These are phyloP conservation scores for Penicillium riverlandense DNA, from an alignment of 495 filamentous ascomycete species.

Conservation along the genomic window DNA sequence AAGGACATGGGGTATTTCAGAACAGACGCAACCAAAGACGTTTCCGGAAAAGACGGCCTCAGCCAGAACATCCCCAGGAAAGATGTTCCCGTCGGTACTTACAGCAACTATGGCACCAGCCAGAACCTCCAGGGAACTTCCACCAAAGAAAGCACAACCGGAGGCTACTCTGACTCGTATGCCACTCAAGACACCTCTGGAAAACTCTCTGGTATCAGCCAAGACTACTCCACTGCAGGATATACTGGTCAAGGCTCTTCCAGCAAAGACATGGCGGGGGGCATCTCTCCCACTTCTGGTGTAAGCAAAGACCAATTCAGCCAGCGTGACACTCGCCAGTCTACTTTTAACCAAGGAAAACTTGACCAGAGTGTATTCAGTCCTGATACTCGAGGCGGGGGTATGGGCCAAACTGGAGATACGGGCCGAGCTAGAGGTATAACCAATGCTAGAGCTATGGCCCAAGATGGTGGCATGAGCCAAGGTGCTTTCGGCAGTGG, in stretches of 20 bases:
- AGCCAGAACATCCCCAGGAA: neutral
- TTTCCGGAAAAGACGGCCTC: neutral
- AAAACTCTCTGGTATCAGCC: neutral
- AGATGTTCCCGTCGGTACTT: neutral
- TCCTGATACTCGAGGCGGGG: no score
- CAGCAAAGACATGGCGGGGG: neutral
- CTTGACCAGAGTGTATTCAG: neutral
- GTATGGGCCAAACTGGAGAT: neutral
- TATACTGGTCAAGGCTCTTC: neutral
- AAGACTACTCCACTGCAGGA: neutral
- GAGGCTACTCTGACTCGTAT: neutral
- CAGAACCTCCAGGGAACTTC: neutral
- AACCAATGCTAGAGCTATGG: neutral
- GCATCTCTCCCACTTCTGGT: no score
- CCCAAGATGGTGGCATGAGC: neutral
- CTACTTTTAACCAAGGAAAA: neutral
- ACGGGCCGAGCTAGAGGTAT: neutral
- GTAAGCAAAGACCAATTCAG: no score
- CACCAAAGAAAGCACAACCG: neutral
- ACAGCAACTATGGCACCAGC: neutral
- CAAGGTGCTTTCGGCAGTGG: neutral
- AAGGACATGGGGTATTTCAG: neutral
- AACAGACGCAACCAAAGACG: neutral
- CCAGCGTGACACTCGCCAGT: no score
- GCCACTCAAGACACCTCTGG: neutral